A percentile compares a stretch with the other conserved stretches of the same genome.
Conservation (phyloP, 257 asterid species). For the Primulina tabacum region DNA sequence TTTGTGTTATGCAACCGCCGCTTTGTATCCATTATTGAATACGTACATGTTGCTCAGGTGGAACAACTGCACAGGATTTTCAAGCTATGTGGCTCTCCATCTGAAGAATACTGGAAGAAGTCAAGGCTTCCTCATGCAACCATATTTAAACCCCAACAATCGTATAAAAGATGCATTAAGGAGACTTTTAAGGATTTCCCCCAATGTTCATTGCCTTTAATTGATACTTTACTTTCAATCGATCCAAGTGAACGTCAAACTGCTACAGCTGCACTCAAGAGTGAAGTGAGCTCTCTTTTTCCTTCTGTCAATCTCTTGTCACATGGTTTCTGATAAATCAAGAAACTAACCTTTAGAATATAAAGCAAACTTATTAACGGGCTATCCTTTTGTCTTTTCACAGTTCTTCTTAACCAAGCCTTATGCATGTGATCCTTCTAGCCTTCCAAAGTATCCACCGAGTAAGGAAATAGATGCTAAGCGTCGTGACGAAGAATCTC, state of each 20-base stretch:
- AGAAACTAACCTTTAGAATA: not conserved
- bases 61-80: slow-evolving; percentile 90
- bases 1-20: not conserved
- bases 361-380: not conserved
- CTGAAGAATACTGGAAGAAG: slow-evolving; percentile 82
- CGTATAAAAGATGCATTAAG: slow-evolving; percentile 68
- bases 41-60: slow-evolving; percentile 43
- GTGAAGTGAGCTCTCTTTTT: slow-evolving; percentile 60
- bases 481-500: slow-evolving; percentile 82
- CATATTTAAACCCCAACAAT: slow-evolving; percentile 81
- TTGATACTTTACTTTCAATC: slow-evolving; percentile 73
- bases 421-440: slow-evolving; percentile 78
- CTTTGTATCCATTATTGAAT: slow-evolving; percentile 11
- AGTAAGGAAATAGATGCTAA: slow-evolving; percentile 95
- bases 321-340: not conserved
- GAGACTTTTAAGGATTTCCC: slow-evolving; percentile 78
- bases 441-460: slow-evolving; percentile 91
- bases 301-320: not conserved
- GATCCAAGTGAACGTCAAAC: slow-evolving; percentile 82
- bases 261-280: slow-evolving; percentile 63
- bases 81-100: slow-evolving; percentile 88
- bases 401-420: slow-evolving; percentile 80
- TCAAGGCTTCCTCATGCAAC: slow-evolving; percentile 82
- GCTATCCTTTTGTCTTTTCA: slow-evolving; percentile 17
- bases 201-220: slow-evolving; percentile 65